phyloP scores from a whole-genome alignment of 148 eudicot genomes.

The Rhododendron molle region DNA sequence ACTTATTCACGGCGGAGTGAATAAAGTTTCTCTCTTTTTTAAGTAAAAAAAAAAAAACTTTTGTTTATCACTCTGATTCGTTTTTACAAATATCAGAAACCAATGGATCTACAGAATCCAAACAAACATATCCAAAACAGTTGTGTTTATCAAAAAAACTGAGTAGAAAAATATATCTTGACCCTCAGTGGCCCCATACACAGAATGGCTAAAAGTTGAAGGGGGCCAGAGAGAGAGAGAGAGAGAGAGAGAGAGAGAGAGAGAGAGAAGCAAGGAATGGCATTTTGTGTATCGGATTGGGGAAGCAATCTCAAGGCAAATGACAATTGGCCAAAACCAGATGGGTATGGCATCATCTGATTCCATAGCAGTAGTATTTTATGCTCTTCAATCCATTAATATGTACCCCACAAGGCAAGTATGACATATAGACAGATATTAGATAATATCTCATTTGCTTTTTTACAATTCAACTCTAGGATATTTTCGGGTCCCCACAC shows the following conservation, averaged over 20 bases:
- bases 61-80: not conserved
- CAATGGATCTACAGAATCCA: not conserved
- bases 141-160: not conserved
- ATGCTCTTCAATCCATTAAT: not conserved
- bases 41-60: not conserved
- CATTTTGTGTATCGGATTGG: not conserved
- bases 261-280: not conserved
- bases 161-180: not conserved
- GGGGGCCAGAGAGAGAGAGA: not conserved
- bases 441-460: too few relatives aligned
- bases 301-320: constrained; percentile 16
- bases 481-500: not conserved
- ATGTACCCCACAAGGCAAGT: not conserved
- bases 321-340: not conserved
- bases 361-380: not conserved
- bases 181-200: not conserved
- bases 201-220: not conserved
- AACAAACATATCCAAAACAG: not conserved
- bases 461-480: not conserved
- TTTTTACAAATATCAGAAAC: not conserved
- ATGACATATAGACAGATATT: not conserved
- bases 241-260: too few relatives aligned
- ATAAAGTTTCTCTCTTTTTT: not conserved
- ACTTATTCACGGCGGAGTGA: too few relatives aligned
- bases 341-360: not conserved